Conservation (phyloP, 2,329 filamentous ascomycete species). For the Aspergillus fischeri region DNA sequence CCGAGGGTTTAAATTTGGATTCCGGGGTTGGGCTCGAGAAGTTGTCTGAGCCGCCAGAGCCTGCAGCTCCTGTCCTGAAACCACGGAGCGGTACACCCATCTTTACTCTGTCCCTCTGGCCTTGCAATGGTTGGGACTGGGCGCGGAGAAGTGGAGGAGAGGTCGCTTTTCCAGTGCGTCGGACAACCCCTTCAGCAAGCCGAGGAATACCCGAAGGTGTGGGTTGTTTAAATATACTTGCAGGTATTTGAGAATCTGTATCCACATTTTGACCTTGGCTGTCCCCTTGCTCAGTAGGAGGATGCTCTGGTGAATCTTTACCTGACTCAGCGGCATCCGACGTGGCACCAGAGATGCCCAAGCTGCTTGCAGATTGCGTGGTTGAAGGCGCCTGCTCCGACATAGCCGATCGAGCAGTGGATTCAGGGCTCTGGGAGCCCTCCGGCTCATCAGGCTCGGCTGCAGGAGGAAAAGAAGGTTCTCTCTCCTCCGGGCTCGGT, state of each 20-base stretch:
- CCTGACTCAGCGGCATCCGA: constrained; percentile 3
- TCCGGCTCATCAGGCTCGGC: constrained; percentile 40
- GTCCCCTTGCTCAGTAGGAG: constrained; percentile 3
- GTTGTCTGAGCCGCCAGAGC: constrained; percentile 17
- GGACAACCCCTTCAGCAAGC: constrained; percentile 33
- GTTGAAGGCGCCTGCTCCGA: constrained; percentile 17
- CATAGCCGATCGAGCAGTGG: constrained; percentile 44
- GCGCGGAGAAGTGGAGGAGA: constrained; percentile 49
- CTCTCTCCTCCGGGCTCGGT: constrained; percentile 15
- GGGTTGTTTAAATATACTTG: constrained; percentile 21
- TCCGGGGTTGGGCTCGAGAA: constrained; percentile 23
- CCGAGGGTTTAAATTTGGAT: constrained; percentile 42
- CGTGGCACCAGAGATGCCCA: neutral
- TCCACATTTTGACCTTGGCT: constrained; percentile 13
- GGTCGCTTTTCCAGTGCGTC: constrained; percentile 32
- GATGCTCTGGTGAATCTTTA: constrained; percentile 11
- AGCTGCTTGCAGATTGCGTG: constrained; percentile 6
- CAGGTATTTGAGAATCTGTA: constrained; percentile 1
- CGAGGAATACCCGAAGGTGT: constrained; percentile 39
- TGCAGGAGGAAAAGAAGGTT: constrained; percentile 16
- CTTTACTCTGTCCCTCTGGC: constrained; percentile 26
- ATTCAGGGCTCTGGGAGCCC: constrained; percentile 58
- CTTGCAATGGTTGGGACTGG: constrained; percentile 48
- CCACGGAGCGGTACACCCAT: constrained; percentile 17
- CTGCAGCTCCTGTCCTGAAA: constrained; percentile 20